phyloP scores from a whole-genome alignment of 176 grass and related monocot genomes.

The Cenchrus fungigraminus region DNA sequence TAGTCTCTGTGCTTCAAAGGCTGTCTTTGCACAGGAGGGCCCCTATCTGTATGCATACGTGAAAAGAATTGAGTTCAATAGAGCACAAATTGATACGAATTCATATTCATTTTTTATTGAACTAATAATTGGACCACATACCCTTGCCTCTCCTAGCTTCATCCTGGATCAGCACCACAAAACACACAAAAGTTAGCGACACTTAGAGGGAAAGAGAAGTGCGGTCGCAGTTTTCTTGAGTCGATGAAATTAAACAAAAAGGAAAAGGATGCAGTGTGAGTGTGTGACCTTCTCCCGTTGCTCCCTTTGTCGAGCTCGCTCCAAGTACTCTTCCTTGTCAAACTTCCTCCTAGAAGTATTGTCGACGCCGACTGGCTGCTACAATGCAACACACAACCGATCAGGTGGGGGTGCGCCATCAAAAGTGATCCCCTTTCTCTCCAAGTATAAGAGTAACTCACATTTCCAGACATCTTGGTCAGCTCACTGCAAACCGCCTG shows the following conservation, averaged over 20 bases:
- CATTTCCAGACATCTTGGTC: constrained; percentile 57
- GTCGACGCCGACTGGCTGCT: constrained; percentile 76
- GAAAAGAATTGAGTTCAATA: neutral
- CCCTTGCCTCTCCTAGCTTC: constrained; percentile 72
- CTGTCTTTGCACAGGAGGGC: constrained; percentile 88
- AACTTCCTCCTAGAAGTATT: constrained; percentile 95
- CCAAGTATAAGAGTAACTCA: constrained; percentile 45
- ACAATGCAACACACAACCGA: constrained; percentile 29
- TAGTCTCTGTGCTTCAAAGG: constrained; percentile 97
- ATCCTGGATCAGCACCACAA: constrained; percentile 45
- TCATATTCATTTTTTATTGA: neutral
- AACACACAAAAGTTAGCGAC: constrained; percentile 23
- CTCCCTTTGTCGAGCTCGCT: constrained; percentile 84
- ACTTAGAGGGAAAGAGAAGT: constrained; percentile 20
- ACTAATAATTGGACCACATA: constrained; percentile 25
- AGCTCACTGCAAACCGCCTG: constrained; percentile 7
- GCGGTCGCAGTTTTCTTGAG: neutral
- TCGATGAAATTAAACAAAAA: neutral
- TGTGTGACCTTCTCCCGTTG: constrained; percentile 70
- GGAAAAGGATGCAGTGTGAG: neutral
- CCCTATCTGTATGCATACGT: constrained; percentile 59
- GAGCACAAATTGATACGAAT: neutral
- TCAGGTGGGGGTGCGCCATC: constrained; percentile 13
- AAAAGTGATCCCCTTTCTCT: neutral
- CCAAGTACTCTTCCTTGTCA: constrained; percentile 87